Percentiles rank a stretch among this genome's conserved stretches.
These are phyloP conservation scores for Lachnellula occidentalis DNA, from an alignment of 2,329 filamentous ascomycete genomes.

Conservation along the genomic window DNA sequence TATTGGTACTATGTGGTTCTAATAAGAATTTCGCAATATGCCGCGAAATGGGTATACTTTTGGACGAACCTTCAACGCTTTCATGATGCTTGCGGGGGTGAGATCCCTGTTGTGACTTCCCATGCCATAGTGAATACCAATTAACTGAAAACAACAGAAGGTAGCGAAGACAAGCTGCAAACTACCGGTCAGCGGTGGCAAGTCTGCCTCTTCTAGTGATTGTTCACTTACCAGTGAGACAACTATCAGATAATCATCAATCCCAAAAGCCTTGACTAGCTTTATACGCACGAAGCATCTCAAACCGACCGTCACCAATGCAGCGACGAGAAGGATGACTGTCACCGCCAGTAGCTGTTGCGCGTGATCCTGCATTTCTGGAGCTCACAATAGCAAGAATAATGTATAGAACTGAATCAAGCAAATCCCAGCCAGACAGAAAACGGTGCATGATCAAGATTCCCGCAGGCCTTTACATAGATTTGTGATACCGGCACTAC, in stretches of 20 bases:
- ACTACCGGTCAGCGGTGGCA: no score
- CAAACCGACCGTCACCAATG: constrained; percentile 11
- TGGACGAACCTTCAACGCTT: constrained; percentile 12
- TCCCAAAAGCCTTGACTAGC: constrained; percentile 13
- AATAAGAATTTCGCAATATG: no score
- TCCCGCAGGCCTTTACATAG: no score
- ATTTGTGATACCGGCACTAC: no score
- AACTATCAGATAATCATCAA: constrained; percentile 19
- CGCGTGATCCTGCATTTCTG: no score
- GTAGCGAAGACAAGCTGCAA: constrained; percentile 12
- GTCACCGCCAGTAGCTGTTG: no score
- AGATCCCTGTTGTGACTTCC: constrained; percentile 15
- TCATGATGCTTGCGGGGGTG: constrained; percentile 1
- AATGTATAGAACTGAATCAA: no score
- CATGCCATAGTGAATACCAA: constrained; percentile 16
- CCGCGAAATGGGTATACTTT: no score
- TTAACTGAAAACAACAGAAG: constrained; percentile 12
- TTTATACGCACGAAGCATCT: constrained; percentile 13
- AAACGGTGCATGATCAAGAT: no score
- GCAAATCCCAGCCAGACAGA: no score
- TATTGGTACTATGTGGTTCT: constrained; percentile 37
- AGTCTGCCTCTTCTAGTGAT: neutral
- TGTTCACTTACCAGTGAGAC: constrained; percentile 10
- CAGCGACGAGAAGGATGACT: constrained; percentile 7
- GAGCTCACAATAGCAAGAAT: no score